Conservation (phyloP, 192 early-diverging fungal genomes). For the Coemansia guatemalensis region DNA sequence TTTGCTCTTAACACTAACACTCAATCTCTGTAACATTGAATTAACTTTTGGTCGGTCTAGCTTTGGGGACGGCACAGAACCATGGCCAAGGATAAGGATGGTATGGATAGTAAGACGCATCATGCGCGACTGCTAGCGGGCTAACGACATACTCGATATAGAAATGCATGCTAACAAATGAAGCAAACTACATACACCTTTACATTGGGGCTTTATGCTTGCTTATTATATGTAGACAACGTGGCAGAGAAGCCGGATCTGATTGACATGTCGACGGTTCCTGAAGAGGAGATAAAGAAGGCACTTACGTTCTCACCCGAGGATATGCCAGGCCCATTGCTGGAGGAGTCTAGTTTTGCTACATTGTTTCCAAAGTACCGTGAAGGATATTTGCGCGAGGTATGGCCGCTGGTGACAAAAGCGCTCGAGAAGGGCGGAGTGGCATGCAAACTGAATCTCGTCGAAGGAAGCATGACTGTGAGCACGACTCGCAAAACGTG, state of each 20-base stretch:
- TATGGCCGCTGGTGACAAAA: slow-evolving; percentile 86
- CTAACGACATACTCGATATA: not conserved
- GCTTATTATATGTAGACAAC: slow-evolving; percentile 2
- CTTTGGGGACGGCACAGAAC: not conserved
- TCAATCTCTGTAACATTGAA: not conserved
- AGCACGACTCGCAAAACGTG: slow-evolving; percentile 94
- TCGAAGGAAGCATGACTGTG: slow-evolving; percentile 98
- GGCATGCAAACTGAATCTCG: slow-evolving; percentile 85
- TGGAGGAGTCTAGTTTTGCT: slow-evolving; percentile 96
- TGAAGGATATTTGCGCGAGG: slow-evolving; percentile 88
- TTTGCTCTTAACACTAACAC: not conserved
- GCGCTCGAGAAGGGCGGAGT: slow-evolving; percentile 85
- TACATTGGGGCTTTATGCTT: not conserved
- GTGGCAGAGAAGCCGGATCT: slow-evolving; percentile 27
- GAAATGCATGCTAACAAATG: not conserved
- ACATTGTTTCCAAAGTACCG: slow-evolving; percentile 98
- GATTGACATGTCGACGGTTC: slow-evolving; percentile 32
- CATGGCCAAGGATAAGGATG: slow-evolving; percentile 11
- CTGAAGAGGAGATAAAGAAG: slow-evolving; percentile 65
- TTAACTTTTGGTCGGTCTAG: not conserved
- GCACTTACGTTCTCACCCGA: slow-evolving; percentile 83
- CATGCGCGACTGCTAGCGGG: not conserved
- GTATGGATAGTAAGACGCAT: not conserved
- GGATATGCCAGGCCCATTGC: slow-evolving; percentile 67
- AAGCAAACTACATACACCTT: not conserved